Conservation (phyloP, 371 early-diverging fungal genomes). For the Saksenaea oblongispora region DNA sequence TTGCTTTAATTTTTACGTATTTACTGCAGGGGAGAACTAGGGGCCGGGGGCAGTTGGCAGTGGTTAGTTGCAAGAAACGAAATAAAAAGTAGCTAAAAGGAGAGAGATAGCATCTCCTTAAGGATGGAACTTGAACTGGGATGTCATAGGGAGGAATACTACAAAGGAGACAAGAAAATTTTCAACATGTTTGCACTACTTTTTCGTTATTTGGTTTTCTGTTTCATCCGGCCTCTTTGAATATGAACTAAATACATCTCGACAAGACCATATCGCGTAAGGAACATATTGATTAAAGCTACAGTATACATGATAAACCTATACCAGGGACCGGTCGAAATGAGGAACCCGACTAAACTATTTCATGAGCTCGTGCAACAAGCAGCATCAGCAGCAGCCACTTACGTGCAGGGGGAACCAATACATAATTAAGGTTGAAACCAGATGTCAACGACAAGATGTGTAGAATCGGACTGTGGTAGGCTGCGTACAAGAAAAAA, state of each 20-base stretch:
- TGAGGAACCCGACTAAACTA: constrained; percentile 30
- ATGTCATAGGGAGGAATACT: background rate
- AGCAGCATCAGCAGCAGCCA: background rate
- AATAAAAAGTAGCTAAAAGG: background rate
- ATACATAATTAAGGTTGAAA: constrained; percentile 58
- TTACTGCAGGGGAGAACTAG: background rate
- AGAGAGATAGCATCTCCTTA: background rate
- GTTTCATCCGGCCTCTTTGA: constrained; percentile 6
- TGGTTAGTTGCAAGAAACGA: background rate
- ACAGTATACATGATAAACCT: constrained; percentile 30
- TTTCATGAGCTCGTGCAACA: constrained; percentile 3
- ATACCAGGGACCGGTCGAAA: constrained; percentile 37
- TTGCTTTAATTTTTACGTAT: background rate
- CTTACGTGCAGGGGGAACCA: constrained; percentile 57
- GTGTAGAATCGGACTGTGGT: constrained; percentile 54
- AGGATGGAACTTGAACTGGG: background rate
- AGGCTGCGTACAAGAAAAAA: constrained; percentile 57
- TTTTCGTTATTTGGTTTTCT: background rate
- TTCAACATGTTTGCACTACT: background rate
- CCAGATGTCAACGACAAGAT: constrained; percentile 49
- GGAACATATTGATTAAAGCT: constrained; percentile 33
- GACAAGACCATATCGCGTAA: constrained; percentile 22
- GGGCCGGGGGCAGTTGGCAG: background rate
- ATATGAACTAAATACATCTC: constrained; percentile 10
- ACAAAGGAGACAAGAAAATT: background rate